These are phyloP conservation scores for Mariannaea elegans DNA, from an alignment of 2,329 filamentous ascomycete genomes.

Conservation along the genomic window DNA sequence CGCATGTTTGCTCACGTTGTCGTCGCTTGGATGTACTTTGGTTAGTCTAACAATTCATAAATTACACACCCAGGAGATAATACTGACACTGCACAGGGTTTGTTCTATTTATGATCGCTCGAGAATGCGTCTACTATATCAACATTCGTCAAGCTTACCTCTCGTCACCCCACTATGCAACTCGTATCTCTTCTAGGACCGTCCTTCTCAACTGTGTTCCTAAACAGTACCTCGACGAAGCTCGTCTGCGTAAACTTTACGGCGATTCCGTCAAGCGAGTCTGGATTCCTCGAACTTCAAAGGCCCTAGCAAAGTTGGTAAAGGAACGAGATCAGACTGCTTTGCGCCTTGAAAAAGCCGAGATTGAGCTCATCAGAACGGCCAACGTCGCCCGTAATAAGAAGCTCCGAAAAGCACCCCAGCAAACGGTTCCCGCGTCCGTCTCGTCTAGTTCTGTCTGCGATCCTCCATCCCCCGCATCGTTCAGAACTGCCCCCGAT, in stretches of 20 bases:
- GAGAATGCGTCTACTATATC: conserved; percentile 91
- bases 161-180: conserved; percentile 83
- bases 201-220: conserved; percentile 91
- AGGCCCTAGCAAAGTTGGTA: conserved; percentile 81
- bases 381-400: conserved; percentile 79
- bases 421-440: conserved; percentile 17
- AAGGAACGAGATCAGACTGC: conserved; percentile 83
- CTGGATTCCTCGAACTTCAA: conserved; percentile 83
- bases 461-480: conserved; percentile 24
- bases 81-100: conserved; percentile 64
- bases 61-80: not conserved
- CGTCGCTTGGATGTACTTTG: conserved; percentile 80
- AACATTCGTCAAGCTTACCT: conserved; percentile 93
- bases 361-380: conserved; percentile 83
- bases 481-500: conserved; percentile 19
- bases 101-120: conserved; percentile 85
- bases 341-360: conserved; percentile 84
- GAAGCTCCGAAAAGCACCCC: conserved; percentile 30
- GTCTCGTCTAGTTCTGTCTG: conserved; percentile 9
- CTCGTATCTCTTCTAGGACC: conserved; percentile 87
- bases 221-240: conserved; percentile 77
- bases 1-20: conserved; percentile 85
- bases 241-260: conserved; percentile 82
- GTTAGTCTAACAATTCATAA: conserved; percentile 27
- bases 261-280: conserved; percentile 82